Evolutionary conservation across 306 rosid species (phyloP).

Genomic region (Cicer cuneatum): DNA sequence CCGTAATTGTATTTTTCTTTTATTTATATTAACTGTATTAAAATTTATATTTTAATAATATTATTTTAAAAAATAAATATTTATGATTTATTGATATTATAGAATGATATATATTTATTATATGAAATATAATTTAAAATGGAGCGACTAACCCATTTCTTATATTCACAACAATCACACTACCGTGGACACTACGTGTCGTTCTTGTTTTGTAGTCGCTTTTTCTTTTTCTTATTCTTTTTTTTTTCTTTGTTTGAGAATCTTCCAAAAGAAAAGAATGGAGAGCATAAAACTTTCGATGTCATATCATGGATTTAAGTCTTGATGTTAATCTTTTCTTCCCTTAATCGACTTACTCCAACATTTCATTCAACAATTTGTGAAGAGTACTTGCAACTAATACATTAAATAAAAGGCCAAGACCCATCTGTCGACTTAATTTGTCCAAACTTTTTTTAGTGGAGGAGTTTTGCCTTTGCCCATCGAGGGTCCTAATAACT

Average conservation of each 20-base stretch:
- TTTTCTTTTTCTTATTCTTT: not conserved
- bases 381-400: not conserved
- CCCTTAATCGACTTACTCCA: constrained; percentile 9
- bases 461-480: constrained; percentile 38
- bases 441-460: constrained; percentile 10
- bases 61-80: too few relatives aligned
- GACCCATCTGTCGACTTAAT: constrained; percentile 37
- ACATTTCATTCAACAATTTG: constrained; percentile 21
- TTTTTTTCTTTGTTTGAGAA: too few relatives aligned
- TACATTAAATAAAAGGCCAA: constrained; percentile 29
- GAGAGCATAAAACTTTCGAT: constrained; percentile 37
- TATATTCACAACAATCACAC: constrained; percentile 3
- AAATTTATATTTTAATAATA: too few relatives aligned
- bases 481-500: constrained; percentile 29
- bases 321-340: not conserved
- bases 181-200: constrained; percentile 33
- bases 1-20: too few relatives aligned
- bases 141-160: not conserved
- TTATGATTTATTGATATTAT: too few relatives aligned
- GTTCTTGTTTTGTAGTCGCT: constrained; percentile 13
- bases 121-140: too few relatives aligned
- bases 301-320: constrained; percentile 35
- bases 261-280: constrained; percentile 34
- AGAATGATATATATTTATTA: too few relatives aligned
- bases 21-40: too few relatives aligned